Percentiles rank a stretch among this genome's conserved stretches.
Conservation (phyloP, 495 filamentous ascomycete genomes). For the Podospora fimiseda region DNA sequence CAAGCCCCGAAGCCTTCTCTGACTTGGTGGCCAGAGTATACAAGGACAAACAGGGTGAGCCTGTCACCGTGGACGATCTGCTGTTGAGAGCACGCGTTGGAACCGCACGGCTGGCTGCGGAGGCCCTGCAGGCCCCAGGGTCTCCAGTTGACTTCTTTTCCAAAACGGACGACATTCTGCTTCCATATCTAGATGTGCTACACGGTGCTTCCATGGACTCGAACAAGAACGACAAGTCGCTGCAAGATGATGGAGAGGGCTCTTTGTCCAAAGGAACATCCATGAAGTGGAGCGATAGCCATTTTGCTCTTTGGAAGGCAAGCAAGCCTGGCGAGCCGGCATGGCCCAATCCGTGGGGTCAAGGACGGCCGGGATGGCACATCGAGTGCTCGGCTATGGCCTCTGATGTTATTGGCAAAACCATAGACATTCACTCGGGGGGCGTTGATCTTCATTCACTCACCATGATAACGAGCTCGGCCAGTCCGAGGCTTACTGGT, state of each 20-base stretch:
- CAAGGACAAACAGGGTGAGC: conserved; percentile 20
- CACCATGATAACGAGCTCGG: conserved; percentile 81
- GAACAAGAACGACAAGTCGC: conserved; percentile 61
- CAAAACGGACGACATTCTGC: conserved; percentile 41
- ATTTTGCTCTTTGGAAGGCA: conserved; percentile 77
- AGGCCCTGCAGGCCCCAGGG: conserved; percentile 24
- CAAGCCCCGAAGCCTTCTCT: conserved; percentile 19
- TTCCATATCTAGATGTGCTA: conserved; percentile 62
- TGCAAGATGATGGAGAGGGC: conserved; percentile 73
- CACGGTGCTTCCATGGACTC: conserved; percentile 39
- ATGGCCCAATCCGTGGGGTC: conserved; percentile 68
- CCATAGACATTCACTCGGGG: conserved; percentile 73
- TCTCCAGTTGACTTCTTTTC: conserved; percentile 19
- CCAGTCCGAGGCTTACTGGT: conserved; percentile 68
- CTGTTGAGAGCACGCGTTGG: conserved; percentile 29
- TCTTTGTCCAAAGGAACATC: conserved; percentile 40
- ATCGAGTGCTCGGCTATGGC: conserved; percentile 87
- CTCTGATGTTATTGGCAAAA: conserved; percentile 58
- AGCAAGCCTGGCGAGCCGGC: conserved; percentile 71
- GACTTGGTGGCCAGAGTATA: conserved; percentile 20
- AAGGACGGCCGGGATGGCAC: conserved; percentile 73
- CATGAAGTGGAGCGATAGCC: conserved; percentile 47
- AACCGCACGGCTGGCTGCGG: conserved; percentile 25
- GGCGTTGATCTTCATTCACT: conserved; percentile 75
- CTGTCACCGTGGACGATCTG: conserved; percentile 39